phyloP scores from a whole-genome alignment of 208 protist genomes.

The Trichomonas gallinae region DNA sequence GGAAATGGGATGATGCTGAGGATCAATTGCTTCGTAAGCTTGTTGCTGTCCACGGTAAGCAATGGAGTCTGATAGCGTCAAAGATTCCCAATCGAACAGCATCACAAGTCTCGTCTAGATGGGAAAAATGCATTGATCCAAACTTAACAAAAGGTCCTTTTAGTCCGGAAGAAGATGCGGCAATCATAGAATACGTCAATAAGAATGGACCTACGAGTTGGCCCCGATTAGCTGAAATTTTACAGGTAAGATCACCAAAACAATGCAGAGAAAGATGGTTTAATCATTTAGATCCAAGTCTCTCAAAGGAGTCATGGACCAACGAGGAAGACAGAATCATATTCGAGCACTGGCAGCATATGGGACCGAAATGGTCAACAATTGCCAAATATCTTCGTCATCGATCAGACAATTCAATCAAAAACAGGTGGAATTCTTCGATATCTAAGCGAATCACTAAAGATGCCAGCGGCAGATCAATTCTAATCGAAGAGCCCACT shows the following conservation, averaged over 20 bases:
- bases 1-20: not conserved
- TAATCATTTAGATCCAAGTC: constrained; percentile 3
- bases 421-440: not conserved
- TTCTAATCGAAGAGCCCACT: not conserved
- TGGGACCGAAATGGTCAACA: not conserved
- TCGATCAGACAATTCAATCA: not conserved
- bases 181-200: not conserved
- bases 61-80: not conserved
- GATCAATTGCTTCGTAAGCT: not conserved
- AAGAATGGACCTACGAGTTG: not conserved
- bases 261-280: constrained; percentile 2
- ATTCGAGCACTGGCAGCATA: not conserved
- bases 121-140: constrained; percentile 17
- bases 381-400: not conserved
- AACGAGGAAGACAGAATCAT: not conserved
- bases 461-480: not conserved
- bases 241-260: not conserved
- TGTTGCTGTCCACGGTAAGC: not conserved
- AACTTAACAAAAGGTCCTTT: not conserved
- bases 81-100: not conserved
- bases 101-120: not conserved
- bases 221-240: not conserved
- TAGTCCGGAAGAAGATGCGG: not conserved
- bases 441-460: not conserved
- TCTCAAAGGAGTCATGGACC: not conserved